These are phyloP conservation scores for Mortierella sp. DNA, from an alignment of 371 early-diverging fungal species.

Conservation along the genomic window DNA sequence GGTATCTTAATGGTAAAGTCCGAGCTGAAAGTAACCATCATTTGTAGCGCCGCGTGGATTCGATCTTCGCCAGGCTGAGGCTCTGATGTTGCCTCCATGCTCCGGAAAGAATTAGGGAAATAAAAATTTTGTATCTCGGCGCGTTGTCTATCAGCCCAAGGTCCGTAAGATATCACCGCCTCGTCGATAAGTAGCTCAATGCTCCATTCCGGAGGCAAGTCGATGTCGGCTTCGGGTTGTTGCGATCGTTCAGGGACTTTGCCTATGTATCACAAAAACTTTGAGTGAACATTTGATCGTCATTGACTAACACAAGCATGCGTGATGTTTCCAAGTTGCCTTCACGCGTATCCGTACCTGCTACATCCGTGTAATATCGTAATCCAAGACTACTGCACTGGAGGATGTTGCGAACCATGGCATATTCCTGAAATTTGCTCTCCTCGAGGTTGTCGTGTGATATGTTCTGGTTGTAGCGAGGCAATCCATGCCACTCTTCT, in stretches of 20 bases:
- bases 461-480: constrained; percentile 53
- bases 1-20: constrained; percentile 77
- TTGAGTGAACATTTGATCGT: neutral
- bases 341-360: constrained; percentile 65
- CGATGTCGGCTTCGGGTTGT: constrained; percentile 61
- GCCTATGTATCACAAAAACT: constrained; percentile 50
- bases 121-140: constrained; percentile 79
- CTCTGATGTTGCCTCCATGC: constrained; percentile 61
- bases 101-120: constrained; percentile 80
- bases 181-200: constrained; percentile 73
- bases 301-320: neutral
- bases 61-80: constrained; percentile 72
- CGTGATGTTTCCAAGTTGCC: neutral
- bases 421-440: constrained; percentile 78
- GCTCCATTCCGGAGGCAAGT: constrained; percentile 82
- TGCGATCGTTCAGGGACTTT: constrained; percentile 62
- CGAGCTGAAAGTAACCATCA: constrained; percentile 76
- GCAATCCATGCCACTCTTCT: constrained; percentile 62
- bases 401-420: constrained; percentile 74
- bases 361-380: constrained; percentile 78
- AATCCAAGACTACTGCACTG: constrained; percentile 74
- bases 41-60: constrained; percentile 70
- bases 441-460: constrained; percentile 49
- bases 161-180: constrained; percentile 82
- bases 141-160: constrained; percentile 91